Evolutionary conservation across 108 stramenopile species (phyloP).

Genomic region (Cyclotella cryptica): DNA sequence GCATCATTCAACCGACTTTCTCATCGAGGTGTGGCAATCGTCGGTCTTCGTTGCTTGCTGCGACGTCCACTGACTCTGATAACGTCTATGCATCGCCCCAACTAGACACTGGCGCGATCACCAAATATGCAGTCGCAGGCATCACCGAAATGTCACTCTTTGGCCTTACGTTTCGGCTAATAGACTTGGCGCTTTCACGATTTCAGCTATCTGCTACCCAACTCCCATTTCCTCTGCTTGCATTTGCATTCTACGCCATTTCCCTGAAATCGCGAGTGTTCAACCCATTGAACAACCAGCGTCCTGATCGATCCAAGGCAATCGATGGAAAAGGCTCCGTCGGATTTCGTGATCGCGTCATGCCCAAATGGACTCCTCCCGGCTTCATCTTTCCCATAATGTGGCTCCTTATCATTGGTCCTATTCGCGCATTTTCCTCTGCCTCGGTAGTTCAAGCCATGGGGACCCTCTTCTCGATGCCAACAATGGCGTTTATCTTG

Average conservation of each 20-base stretch:
- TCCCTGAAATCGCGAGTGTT: slow-evolving; percentile 62
- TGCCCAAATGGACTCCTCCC: slow-evolving; percentile 91
- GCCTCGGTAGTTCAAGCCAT: slow-evolving; percentile 63
- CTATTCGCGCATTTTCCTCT: slow-evolving; percentile 81
- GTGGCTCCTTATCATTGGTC: slow-evolving; percentile 90
- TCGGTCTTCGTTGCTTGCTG: not conserved
- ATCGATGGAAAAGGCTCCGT: slow-evolving; percentile 29
- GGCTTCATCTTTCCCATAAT: slow-evolving; percentile 93
- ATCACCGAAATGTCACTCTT: slow-evolving; percentile 40
- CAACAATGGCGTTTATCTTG: slow-evolving; percentile 75
- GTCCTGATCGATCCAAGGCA: slow-evolving; percentile 60
- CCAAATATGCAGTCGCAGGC: slow-evolving; percentile 36
- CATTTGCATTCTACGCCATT: slow-evolving; percentile 40
- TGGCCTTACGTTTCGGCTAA: slow-evolving; percentile 22
- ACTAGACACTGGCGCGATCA: slow-evolving; percentile 38
- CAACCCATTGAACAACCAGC: slow-evolving; percentile 65
- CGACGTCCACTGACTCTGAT: not conserved
- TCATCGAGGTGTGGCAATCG: not conserved
- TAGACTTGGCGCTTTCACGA: slow-evolving; percentile 22
- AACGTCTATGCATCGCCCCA: slow-evolving; percentile 45
- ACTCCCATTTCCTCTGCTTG: slow-evolving; percentile 26
- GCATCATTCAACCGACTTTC: not conserved
- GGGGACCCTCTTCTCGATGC: slow-evolving; percentile 39
- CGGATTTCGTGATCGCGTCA: slow-evolving; percentile 69
- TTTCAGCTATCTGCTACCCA: slow-evolving; percentile 7